Evolutionary conservation across 139 green algal species (phyloP).

Genomic region (Pleodorina starrii): DNA sequence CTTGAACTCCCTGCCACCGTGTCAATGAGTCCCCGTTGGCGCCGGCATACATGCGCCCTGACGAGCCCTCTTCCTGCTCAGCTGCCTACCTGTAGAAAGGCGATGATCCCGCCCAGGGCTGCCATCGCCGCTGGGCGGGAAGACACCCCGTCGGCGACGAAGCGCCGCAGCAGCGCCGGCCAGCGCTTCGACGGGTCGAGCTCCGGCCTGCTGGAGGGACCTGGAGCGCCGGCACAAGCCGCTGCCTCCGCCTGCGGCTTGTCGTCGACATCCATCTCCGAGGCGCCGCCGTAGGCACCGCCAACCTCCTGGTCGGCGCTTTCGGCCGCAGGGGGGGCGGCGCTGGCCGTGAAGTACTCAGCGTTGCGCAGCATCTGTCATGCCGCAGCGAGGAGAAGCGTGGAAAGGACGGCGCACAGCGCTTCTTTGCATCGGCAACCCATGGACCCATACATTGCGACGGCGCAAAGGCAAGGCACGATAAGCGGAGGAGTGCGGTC

Average conservation of each 20-base stretch:
- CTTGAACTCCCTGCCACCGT: no score
- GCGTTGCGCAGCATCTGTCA: constrained; percentile 25
- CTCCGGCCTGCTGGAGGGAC: neutral
- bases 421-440: no score
- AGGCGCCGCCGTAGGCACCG: neutral
- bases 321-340: neutral
- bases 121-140: constrained; percentile 20
- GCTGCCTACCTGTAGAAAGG: constrained; percentile 69
- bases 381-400: no score
- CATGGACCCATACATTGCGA: no score
- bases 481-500: no score
- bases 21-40: no score
- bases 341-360: constrained; percentile 23
- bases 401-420: no score
- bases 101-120: constrained; percentile 59
- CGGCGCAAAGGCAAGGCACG: no score
- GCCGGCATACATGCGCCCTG: no score
- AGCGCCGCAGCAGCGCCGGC: constrained; percentile 30
- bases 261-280: neutral
- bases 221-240: no score
- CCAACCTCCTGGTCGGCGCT: neutral
- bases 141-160: constrained; percentile 12
- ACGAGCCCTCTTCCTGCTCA: no score
- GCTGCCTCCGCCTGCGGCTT: no score
- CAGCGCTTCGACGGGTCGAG: constrained; percentile 12